phyloP scores from a whole-genome alignment of 805 yeast genomes.

The Saitoella complicata region DNA sequence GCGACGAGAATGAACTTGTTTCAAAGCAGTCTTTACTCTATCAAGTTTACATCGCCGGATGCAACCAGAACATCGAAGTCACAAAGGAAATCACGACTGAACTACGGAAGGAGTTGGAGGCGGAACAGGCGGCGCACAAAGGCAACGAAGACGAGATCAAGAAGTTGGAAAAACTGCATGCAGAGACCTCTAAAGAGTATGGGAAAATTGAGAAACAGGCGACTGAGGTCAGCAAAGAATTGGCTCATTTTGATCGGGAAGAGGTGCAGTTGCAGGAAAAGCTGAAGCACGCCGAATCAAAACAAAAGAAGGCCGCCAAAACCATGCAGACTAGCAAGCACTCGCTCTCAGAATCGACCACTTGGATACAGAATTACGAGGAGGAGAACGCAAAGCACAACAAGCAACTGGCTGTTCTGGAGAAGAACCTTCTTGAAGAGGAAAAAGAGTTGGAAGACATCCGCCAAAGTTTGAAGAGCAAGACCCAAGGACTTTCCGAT shows the following conservation, averaged over 20 bases:
- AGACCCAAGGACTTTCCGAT: constrained; percentile 51
- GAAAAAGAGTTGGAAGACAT: constrained; percentile 43
- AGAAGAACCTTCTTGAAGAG: constrained; percentile 34
- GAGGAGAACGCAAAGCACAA: constrained; percentile 30
- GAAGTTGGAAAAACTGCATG: constrained; percentile 13
- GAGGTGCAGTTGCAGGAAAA: constrained; percentile 64
- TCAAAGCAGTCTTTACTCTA: constrained; percentile 37
- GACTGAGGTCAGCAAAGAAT: constrained; percentile 18
- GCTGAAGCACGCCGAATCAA: constrained; percentile 44
- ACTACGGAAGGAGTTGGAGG: constrained; percentile 26
- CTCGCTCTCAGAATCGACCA: constrained; percentile 29
- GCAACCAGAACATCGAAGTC: constrained; percentile 25
- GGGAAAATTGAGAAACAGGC: constrained; percentile 15
- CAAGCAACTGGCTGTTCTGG: constrained; percentile 31
- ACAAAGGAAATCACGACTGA: constrained; percentile 25
- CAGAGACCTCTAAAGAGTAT: constrained; percentile 11
- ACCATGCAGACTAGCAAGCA: constrained; percentile 32
- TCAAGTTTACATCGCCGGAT: constrained; percentile 28
- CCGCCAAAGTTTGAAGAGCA: constrained; percentile 48
- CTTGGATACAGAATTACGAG: constrained; percentile 31
- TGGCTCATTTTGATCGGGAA: constrained; percentile 33
- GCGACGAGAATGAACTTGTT: constrained; percentile 44
- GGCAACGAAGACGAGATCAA: constrained; percentile 27
- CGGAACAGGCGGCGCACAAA: constrained; percentile 29
- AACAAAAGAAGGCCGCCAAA: constrained; percentile 44